Percentiles rank a stretch among this genome's conserved stretches.
Conservation (phyloP, 129 eudicot genomes). For the Cynara cardunculus region DNA sequence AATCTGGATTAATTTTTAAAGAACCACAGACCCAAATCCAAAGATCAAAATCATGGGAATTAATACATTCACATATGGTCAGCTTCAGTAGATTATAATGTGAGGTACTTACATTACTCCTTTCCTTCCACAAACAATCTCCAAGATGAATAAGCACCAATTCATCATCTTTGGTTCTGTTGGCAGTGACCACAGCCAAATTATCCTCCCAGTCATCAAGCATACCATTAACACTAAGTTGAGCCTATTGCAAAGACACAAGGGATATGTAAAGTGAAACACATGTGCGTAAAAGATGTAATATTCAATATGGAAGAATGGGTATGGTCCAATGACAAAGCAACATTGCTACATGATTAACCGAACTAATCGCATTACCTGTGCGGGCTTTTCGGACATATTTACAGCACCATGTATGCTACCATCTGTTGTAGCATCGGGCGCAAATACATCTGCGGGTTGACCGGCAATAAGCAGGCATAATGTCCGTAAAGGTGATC, state of each 20-base stretch:
- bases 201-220: slow-evolving; percentile 52
- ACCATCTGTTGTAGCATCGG: slow-evolving; percentile 35
- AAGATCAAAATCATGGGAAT: background rate
- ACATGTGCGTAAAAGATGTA: background rate
- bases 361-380: slow-evolving; percentile 40
- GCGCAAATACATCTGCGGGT: slow-evolving; percentile 80
- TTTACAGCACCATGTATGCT: slow-evolving; percentile 35
- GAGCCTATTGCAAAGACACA: slow-evolving; percentile 21
- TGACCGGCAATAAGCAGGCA: slow-evolving; percentile 94
- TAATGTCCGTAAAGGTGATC: slow-evolving; percentile 91
- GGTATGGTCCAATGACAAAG: background rate
- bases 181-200: slow-evolving; percentile 39
- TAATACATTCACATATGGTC: background rate
- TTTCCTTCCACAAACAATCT: slow-evolving; percentile 42
- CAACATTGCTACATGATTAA: background rate
- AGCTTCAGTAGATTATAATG: background rate
- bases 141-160: slow-evolving; percentile 43
- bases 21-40: background rate
- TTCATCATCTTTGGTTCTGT: slow-evolving; percentile 42
- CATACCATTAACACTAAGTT: slow-evolving; percentile 59
- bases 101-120: slow-evolving; percentile 35
- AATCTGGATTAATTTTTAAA: slow-evolving; percentile 40
- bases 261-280: background rate
- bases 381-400: slow-evolving; percentile 37
- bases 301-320: background rate